These are phyloP conservation scores for Talaromyces funiculosus DNA, from an alignment of 2,329 filamentous ascomycete species.

Conservation along the genomic window DNA sequence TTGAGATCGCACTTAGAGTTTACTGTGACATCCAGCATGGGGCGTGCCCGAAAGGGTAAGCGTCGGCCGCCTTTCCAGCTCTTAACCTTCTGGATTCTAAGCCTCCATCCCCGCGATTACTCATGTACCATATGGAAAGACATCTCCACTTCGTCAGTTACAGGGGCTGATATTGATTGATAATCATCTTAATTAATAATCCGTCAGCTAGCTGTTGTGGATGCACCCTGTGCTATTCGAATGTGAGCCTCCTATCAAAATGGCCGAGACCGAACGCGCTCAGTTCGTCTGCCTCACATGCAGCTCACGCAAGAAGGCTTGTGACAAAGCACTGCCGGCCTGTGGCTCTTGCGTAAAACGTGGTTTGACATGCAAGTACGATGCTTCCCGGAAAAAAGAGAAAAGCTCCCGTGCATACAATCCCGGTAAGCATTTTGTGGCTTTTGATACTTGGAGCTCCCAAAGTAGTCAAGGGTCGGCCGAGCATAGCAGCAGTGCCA, in stretches of 20 bases:
- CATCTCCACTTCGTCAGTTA: background rate
- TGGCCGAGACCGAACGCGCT: constrained; percentile 5
- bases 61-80: constrained; percentile 6
- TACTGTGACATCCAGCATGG: background rate
- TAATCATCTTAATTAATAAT: background rate
- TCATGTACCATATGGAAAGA: background rate
- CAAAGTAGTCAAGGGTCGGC: background rate
- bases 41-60: background rate
- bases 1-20: background rate
- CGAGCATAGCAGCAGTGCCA: background rate
- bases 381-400: background rate
- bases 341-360: constrained; percentile 9
- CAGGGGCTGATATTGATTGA: background rate
- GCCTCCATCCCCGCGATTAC: background rate
- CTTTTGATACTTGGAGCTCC: background rate
- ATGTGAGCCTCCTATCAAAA: background rate
- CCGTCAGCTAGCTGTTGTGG: background rate
- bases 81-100: background rate
- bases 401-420: constrained; percentile 8
- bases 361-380: constrained; percentile 8
- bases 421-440: constrained; percentile 11
- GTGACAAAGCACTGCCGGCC: constrained; percentile 7
- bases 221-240: background rate
- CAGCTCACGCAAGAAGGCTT: constrained; percentile 11
- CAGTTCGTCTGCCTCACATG: constrained; percentile 10